phyloP scores from a whole-genome alignment of 768 basidiomycete genomes.

The Russula dissimulans region DNA sequence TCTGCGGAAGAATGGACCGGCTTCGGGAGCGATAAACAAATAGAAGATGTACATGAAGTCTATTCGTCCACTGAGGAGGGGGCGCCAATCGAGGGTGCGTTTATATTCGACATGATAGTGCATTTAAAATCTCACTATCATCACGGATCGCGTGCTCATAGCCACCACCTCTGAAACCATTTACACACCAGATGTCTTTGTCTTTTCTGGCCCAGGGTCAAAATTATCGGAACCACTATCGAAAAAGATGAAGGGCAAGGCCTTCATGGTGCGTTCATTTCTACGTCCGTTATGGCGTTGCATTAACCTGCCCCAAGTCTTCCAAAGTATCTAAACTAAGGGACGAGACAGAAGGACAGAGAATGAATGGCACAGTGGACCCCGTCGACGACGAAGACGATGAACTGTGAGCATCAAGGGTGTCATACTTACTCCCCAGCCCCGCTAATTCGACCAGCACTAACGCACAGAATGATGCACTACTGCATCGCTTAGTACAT shows the following conservation, averaged over 20 bases:
- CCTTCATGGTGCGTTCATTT: constrained; percentile 59
- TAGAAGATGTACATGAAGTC: constrained; percentile 14
- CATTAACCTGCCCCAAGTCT: constrained; percentile 39
- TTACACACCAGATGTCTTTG: constrained; percentile 39
- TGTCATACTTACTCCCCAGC: background rate
- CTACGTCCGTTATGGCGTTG: background rate
- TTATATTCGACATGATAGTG: background rate
- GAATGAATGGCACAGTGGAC: constrained; percentile 22
- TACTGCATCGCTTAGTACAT: constrained; percentile 72
- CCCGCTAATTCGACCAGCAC: constrained; percentile 38
- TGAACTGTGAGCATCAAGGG: constrained; percentile 36
- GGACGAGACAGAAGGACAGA: constrained; percentile 11
- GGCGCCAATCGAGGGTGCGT: constrained; percentile 8
- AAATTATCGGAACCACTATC: constrained; percentile 21
- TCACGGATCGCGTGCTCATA: constrained; percentile 35
- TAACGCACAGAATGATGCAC: constrained; percentile 67
- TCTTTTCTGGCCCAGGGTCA: constrained; percentile 40
- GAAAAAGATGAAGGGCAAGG: constrained; percentile 42
- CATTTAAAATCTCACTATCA: background rate
- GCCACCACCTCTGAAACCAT: constrained; percentile 23
- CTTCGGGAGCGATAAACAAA: constrained; percentile 18
- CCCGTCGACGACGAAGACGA: constrained; percentile 41
- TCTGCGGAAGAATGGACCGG: constrained; percentile 38
- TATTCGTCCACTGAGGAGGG: background rate
- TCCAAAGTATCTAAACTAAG: constrained; percentile 64